Evolutionary conservation across 1,139 yeast genomes (phyloP).

Genomic region (Zhuliangozyma blackwelliae): DNA sequence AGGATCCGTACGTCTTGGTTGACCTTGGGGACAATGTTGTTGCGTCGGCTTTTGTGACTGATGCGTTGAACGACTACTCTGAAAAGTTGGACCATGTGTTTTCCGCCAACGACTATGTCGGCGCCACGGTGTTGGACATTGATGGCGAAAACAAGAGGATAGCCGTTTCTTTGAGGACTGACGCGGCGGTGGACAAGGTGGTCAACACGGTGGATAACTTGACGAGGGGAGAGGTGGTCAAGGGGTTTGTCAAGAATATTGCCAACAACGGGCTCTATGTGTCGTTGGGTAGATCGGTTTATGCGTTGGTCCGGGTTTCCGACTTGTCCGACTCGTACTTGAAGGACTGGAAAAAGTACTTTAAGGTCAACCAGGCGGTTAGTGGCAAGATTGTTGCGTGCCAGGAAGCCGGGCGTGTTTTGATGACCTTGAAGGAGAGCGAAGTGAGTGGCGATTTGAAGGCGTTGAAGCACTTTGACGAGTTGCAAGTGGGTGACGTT

Average conservation of each 20-base stretch:
- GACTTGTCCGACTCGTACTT: constrained; percentile 79
- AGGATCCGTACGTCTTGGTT: constrained; percentile 59
- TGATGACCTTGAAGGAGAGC: constrained; percentile 77
- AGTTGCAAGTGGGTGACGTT: constrained; percentile 64
- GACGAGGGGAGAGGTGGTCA: constrained; percentile 64
- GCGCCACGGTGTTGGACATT: constrained; percentile 57
- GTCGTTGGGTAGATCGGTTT: constrained; percentile 64
- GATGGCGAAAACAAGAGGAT: constrained; percentile 57
- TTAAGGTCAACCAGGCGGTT: constrained; percentile 69
- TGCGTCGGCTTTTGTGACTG: constrained; percentile 72
- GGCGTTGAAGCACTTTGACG: constrained; percentile 55
- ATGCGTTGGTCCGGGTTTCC: constrained; percentile 77
- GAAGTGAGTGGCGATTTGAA: constrained; percentile 69
- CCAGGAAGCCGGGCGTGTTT: constrained; percentile 60
- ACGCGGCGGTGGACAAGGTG: constrained; percentile 49
- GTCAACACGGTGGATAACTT: constrained; percentile 54
- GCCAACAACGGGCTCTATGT: constrained; percentile 79
- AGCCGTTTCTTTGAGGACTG: constrained; percentile 59
- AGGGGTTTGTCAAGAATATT: constrained; percentile 75
- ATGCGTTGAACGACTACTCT: constrained; percentile 71
- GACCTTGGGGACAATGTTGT: constrained; percentile 58
- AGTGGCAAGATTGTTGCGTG: constrained; percentile 67
- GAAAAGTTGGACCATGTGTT: constrained; percentile 50
- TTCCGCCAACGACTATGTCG: constrained; percentile 52
- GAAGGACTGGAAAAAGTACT: constrained; percentile 84